A percentile compares a stretch with the other conserved stretches of the same genome.
Conservation (phyloP, 169 alveolate species). For the Eimeria acervulina region DNA sequence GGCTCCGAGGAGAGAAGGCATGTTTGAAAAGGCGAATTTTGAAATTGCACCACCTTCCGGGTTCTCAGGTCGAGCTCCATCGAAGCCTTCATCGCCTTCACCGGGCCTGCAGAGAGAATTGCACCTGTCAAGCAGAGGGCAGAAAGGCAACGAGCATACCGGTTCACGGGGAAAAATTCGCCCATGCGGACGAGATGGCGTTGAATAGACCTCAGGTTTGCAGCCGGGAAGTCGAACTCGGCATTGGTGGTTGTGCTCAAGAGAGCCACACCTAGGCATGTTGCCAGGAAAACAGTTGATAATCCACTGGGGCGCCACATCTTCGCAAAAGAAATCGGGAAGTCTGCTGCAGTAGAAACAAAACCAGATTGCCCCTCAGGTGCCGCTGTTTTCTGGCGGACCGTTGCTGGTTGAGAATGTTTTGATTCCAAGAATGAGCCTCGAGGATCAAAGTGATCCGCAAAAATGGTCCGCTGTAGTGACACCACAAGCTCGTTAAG, state of each 20-base stretch:
- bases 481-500: background rate
- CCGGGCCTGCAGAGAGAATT: constrained; percentile 74
- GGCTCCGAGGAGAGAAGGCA: constrained; percentile 83
- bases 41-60: constrained; percentile 71
- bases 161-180: constrained; percentile 82
- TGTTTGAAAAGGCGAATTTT: constrained; percentile 55
- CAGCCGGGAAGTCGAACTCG: constrained; percentile 75
- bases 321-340: background rate
- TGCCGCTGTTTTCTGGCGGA: constrained; percentile 78
- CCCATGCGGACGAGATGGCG: constrained; percentile 77
- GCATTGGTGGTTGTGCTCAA: constrained; percentile 49
- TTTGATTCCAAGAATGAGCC: constrained; percentile 61
- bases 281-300: constrained; percentile 60
- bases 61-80: constrained; percentile 39
- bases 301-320: constrained; percentile 79
- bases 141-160: constrained; percentile 19
- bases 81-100: constrained; percentile 78
- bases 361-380: constrained; percentile 79
- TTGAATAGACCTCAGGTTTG: constrained; percentile 70
- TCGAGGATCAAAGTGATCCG: background rate
- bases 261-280: constrained; percentile 68
- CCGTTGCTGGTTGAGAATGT: constrained; percentile 79
- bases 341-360: background rate
- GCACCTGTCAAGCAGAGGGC: background rate
- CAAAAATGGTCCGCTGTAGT: constrained; percentile 48